Conservation (phyloP, 306 rosid species). For the Glycine latifolia region DNA sequence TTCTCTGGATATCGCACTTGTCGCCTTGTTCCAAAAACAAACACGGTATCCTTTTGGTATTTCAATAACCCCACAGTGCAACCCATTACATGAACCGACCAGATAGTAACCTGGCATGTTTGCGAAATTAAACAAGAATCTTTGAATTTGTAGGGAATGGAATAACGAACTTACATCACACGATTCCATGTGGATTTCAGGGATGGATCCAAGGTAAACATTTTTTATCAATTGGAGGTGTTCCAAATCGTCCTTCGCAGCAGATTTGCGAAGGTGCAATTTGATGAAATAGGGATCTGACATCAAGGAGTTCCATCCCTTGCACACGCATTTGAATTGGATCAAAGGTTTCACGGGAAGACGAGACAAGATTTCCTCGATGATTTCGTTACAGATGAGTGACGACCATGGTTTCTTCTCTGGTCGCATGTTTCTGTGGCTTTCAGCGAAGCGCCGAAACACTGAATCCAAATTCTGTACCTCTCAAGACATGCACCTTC, state of each 20-base stretch:
- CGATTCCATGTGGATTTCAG: background rate
- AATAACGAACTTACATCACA: background rate
- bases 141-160: background rate
- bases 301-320: background rate
- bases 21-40: background rate
- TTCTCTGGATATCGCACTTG: background rate
- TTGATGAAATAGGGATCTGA: background rate
- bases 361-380: background rate
- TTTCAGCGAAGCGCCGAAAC: no score
- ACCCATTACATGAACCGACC: background rate
- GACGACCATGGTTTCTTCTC: background rate
- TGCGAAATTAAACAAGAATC: background rate
- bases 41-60: background rate
- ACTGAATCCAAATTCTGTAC: no score
- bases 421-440: no score
- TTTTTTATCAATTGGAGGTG: background rate
- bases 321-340: background rate
- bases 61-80: background rate
- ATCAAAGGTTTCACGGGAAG: background rate
- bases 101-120: background rate
- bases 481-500: no score
- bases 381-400: background rate
- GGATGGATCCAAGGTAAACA: background rate
- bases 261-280: background rate
- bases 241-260: background rate